These are phyloP conservation scores for Elsinoe perseae DNA, from an alignment of 2,329 filamentous ascomycete genomes.

Conservation along the genomic window DNA sequence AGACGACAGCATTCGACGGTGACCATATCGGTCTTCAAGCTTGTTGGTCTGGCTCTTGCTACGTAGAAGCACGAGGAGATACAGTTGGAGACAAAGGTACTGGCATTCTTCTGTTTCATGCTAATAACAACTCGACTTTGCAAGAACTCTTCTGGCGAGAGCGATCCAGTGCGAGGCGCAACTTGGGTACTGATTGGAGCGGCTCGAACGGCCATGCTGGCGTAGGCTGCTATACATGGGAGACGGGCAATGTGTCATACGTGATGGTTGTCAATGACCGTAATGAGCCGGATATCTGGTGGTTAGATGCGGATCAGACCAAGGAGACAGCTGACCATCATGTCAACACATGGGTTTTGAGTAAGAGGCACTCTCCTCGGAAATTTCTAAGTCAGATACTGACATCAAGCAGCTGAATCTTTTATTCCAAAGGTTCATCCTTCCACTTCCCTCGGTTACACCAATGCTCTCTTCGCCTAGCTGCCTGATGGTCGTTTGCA, in stretches of 20 bases:
- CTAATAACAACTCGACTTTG: slow-evolving; percentile 26
- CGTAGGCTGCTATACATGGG: slow-evolving; percentile 40
- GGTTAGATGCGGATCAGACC: slow-evolving; percentile 38
- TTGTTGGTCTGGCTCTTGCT: slow-evolving; percentile 33
- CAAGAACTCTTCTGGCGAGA: slow-evolving; percentile 37
- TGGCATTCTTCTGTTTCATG: background rate
- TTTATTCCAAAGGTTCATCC: slow-evolving; percentile 34
- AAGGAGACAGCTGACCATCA: slow-evolving; percentile 28
- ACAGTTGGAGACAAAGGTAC: slow-evolving; percentile 16
- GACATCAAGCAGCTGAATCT: slow-evolving; percentile 14
- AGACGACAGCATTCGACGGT: slow-evolving; percentile 27
- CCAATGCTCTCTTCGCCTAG: slow-evolving; percentile 38
- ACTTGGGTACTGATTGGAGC: background rate
- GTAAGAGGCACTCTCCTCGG: too few species aligned
- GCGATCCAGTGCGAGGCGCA: too few species aligned
- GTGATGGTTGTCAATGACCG: slow-evolving; percentile 37
- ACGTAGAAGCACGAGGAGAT: slow-evolving; percentile 33
- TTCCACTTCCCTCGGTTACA: slow-evolving; percentile 36
- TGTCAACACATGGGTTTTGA: slow-evolving; percentile 34
- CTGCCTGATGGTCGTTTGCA: slow-evolving; percentile 29
- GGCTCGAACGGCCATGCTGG: slow-evolving; percentile 38
- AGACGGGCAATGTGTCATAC: slow-evolving; percentile 33
- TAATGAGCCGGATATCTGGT: slow-evolving; percentile 36
- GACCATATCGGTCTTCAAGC: slow-evolving; percentile 33
- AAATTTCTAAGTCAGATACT: too few species aligned